Percentiles rank a stretch among this genome's conserved stretches.
These are phyloP conservation scores for Sclerospora graminicola DNA, from an alignment of 352 stramenopile species.

Conservation along the genomic window DNA sequence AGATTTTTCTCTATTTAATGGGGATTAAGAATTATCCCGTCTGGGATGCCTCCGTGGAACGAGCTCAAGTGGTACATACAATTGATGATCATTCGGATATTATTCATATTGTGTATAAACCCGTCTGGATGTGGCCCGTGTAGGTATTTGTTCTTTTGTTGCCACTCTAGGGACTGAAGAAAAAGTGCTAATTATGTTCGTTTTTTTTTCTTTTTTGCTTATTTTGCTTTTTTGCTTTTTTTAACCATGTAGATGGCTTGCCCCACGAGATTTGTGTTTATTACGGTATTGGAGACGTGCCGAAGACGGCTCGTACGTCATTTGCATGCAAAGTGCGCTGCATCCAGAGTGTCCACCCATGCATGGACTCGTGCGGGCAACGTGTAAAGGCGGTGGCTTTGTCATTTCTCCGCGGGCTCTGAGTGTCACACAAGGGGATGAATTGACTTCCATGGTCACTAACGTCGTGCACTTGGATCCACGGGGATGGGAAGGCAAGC, in stretches of 20 bases:
- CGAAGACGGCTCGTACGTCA: constrained; percentile 64
- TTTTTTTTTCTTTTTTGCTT: background rate
- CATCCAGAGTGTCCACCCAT: constrained; percentile 62
- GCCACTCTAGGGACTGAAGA: too few species aligned
- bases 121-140: constrained; percentile 73
- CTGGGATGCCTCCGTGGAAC: constrained; percentile 61
- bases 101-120: constrained; percentile 60
- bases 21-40: constrained; percentile 55
- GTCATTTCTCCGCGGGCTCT: constrained; percentile 40
- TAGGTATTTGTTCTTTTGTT: too few species aligned
- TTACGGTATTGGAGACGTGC: constrained; percentile 64
- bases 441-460: constrained; percentile 56
- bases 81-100: constrained; percentile 78
- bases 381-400: constrained; percentile 51
- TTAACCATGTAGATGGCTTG: constrained; percentile 35
- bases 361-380: constrained; percentile 45
- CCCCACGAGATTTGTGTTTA: constrained; percentile 55
- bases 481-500: constrained; percentile 46
- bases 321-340: constrained; percentile 66
- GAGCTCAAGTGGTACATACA: constrained; percentile 53
- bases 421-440: constrained; percentile 23
- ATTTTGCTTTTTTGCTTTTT: background rate
- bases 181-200: too few species aligned
- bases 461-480: constrained; percentile 66
- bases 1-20: constrained; percentile 73